Base-by-base conservation (phyloP, 2,329 filamentous ascomycete genomes). In the Rosellinia necatrix region DNA sequence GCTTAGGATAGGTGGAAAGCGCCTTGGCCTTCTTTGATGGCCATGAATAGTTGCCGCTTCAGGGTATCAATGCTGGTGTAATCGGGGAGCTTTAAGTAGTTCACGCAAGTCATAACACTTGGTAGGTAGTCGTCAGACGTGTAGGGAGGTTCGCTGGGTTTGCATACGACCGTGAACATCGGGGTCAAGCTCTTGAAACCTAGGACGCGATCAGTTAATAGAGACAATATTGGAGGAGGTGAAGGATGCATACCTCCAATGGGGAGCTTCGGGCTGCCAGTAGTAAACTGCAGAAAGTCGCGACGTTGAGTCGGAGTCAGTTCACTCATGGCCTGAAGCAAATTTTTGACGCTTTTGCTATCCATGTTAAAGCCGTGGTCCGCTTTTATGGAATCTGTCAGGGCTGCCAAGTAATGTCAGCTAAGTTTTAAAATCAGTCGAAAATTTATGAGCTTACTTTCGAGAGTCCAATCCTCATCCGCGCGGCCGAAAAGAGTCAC, bases 71-170 rank as follows among this genome's bases (percentile, higher is more conserved):
- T 77, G 64, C 78, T 86, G 64, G 87, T 93, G 75, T 99, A 99
- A 74, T 99, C 91, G 17, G 94, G 94, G 69, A 99, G 82, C 76
- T 99, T 99, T 68, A 99, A 85, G 72, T 99, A 99, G 74, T 99
- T 99, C 75, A 96, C 94, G 72, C 96, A 99, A 9, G 96, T 99
- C 96, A 99, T 99, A 72, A 99, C 96, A 71, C 92, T 97, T 10
- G 96, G 94, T n/a, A 99, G 82, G 69, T 97, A 99, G 76, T 99
- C 94, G 70, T 99, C 94, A 4, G 93, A 93, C 3, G 88, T 89
- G 72, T 92, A 94, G 1, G 94, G 94, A 13, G 91, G 86, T 70
- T 99, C 94, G 73, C 91, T 96, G n/a, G 93, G 93, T 74, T 97
- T 97, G 81, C 94, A 97, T 38, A 99, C 94, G 60, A 99, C 94